Evolutionary conservation across 805 yeast genomes (phyloP).

Genomic region (Lachancea dasiensis): DNA sequence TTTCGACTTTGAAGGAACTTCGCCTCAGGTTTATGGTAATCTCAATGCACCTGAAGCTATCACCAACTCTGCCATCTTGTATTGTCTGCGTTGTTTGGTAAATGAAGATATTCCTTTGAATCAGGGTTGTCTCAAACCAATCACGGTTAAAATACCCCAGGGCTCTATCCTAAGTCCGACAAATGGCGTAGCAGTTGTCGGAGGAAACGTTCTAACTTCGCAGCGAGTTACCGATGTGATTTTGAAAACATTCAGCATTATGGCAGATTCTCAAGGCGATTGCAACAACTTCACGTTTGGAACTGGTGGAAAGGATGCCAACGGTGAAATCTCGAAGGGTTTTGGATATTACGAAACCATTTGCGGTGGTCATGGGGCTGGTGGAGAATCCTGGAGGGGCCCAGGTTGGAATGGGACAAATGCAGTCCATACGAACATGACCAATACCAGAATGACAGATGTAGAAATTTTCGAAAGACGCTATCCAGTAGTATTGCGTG

Average conservation of each 20-base stretch:
- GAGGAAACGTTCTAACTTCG: constrained; percentile 92
- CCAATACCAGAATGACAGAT: constrained; percentile 89
- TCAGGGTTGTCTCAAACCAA: constrained; percentile 85
- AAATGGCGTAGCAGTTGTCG: constrained; percentile 86
- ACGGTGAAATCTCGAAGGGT: constrained; percentile 44
- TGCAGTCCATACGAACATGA: constrained; percentile 93
- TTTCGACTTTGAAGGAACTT: constrained; percentile 83
- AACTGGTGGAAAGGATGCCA: constrained; percentile 52
- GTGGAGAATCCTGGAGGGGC: constrained; percentile 44
- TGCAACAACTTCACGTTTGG: constrained; percentile 95
- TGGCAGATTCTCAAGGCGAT: constrained; percentile 95
- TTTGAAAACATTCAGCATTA: constrained; percentile 76
- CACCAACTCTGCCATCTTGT: constrained; percentile 80
- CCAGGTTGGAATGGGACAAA: constrained; percentile 78
- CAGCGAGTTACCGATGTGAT: constrained; percentile 90
- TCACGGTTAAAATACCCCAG: constrained; percentile 58
- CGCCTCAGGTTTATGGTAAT: constrained; percentile 83
- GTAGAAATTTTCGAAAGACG: constrained; percentile 84
- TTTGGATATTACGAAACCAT: constrained; percentile 93
- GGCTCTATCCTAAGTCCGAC: constrained; percentile 67
- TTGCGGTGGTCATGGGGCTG: constrained; percentile 94
- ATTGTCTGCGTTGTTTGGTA: constrained; percentile 79
- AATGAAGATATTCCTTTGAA: constrained; percentile 86
- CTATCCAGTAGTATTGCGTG: constrained; percentile 73
- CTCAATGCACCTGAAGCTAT: constrained; percentile 91